phyloP scores from a whole-genome alignment of 148 eudicot genomes.

The Pouteria glomerata region DNA sequence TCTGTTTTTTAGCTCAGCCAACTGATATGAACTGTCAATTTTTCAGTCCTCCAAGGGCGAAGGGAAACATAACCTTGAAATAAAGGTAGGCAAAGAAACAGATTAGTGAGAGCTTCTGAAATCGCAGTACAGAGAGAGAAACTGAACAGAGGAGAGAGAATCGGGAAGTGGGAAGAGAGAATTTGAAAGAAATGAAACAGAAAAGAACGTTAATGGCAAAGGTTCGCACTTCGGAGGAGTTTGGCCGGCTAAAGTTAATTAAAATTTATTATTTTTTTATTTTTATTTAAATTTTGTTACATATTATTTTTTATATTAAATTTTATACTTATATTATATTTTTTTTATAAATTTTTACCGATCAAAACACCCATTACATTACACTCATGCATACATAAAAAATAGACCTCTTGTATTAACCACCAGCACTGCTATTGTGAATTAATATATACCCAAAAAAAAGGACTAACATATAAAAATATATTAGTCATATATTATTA shows the following conservation, averaged over 20 bases:
- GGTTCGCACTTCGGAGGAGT: constrained; percentile 54
- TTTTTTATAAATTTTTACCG: too few relatives aligned
- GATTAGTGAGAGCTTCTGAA: constrained; percentile 19
- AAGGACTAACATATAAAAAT: too few relatives aligned
- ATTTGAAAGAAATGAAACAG: constrained; percentile 18
- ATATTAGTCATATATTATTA: too few relatives aligned
- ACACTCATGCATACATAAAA: constrained; percentile 83
- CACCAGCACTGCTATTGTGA: constrained; percentile 71
- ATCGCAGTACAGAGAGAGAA: constrained; percentile 16
- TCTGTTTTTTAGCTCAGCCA: background rate
- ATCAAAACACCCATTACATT: too few relatives aligned
- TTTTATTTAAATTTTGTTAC: too few relatives aligned
- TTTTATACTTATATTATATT: too few relatives aligned
- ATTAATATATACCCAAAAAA: background rate
- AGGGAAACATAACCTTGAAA: constrained; percentile 1
- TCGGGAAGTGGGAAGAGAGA: background rate
- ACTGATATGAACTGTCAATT: background rate
- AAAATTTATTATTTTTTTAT: too few relatives aligned
- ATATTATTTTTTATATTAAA: too few relatives aligned
- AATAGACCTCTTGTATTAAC: constrained; percentile 83
- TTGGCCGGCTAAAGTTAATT: too few relatives aligned
- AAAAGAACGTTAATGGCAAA: constrained; percentile 24
- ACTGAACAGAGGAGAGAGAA: background rate
- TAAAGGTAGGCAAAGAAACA: constrained; percentile 24
- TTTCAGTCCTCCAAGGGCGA: background rate